These are phyloP conservation scores for Aureobasidium lini DNA, from an alignment of 2,329 filamentous ascomycete species.

Conservation along the genomic window DNA sequence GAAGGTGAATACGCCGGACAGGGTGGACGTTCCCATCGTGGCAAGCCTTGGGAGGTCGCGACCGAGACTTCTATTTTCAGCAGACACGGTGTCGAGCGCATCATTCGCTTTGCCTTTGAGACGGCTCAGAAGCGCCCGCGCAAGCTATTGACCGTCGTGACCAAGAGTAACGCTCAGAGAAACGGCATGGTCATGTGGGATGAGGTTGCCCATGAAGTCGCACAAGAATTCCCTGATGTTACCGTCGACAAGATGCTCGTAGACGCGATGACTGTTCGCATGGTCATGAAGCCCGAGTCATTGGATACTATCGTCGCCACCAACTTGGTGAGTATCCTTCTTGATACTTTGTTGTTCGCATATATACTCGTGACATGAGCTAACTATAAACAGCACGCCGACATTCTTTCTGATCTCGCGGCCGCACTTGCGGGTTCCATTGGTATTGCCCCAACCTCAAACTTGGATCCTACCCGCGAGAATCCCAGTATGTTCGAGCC, in stretches of 20 bases:
- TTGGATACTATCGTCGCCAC: constrained; percentile 35
- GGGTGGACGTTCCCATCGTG: constrained; percentile 53
- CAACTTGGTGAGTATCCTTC: constrained; percentile 21
- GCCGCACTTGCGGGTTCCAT: constrained; percentile 63
- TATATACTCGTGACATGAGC: neutral
- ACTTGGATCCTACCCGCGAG: constrained; percentile 55
- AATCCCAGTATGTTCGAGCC: constrained; percentile 58
- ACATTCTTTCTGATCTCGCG: constrained; percentile 64
- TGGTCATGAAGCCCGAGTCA: constrained; percentile 29
- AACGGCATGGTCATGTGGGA: constrained; percentile 65
- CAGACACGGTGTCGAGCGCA: constrained; percentile 49
- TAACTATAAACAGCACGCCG: constrained; percentile 36
- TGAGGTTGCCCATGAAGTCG: constrained; percentile 49
- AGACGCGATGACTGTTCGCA: constrained; percentile 58
- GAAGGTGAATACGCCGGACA: constrained; percentile 61
- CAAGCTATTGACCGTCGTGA: constrained; percentile 55
- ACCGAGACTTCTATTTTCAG: constrained; percentile 60
- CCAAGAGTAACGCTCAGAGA: constrained; percentile 58
- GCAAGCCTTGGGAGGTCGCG: constrained; percentile 51
- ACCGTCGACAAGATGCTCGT: constrained; percentile 59
- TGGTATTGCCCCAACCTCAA: constrained; percentile 63
- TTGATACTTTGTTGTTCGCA: neutral
- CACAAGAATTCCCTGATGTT: constrained; percentile 53
- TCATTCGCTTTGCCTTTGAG: constrained; percentile 58
- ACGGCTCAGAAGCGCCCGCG: constrained; percentile 49